A percentile compares a stretch with the other conserved stretches of the same genome.
Evolutionary conservation across 2,329 filamentous ascomycete genomes (phyloP).

Genomic region (Paraphaeosphaeria sporulosa): DNA sequence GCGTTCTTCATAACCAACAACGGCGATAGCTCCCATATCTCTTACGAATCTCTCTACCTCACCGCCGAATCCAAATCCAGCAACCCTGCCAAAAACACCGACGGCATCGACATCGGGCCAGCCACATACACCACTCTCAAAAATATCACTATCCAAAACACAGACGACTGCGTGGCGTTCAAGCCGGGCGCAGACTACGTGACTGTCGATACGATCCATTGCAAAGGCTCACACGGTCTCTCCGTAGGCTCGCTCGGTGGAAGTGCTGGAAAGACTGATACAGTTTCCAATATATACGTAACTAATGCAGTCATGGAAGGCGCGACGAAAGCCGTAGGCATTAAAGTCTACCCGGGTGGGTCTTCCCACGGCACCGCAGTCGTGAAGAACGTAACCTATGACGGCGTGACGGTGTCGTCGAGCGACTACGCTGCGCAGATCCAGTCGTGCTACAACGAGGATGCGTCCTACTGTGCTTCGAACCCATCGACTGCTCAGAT

Average conservation of each 20-base stretch:
- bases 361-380: conserved; percentile 2
- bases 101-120: conserved; percentile 55
- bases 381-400: conserved; percentile 17
- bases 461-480: conserved; percentile 12
- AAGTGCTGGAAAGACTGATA: conserved; percentile 42
- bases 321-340: conserved; percentile 56
- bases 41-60: conserved; percentile 49
- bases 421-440: conserved; percentile 19
- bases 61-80: conserved; percentile 48
- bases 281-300: conserved; percentile 55
- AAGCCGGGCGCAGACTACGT: conserved; percentile 53
- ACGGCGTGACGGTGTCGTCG: conserved; percentile 10
- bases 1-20: conserved; percentile 53
- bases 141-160: conserved; percentile 17
- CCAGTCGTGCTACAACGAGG: conserved; percentile 17
- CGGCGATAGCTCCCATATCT: conserved; percentile 46
- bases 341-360: conserved; percentile 56
- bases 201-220: conserved; percentile 53
- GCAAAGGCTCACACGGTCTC: conserved; percentile 59
- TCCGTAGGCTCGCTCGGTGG: conserved; percentile 58
- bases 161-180: conserved; percentile 50
- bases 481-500: conserved; percentile 13
- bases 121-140: conserved; percentile 51
- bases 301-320: conserved; percentile 51
- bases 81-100: conserved; percentile 34